These are phyloP conservation scores for Nepenthes alata DNA, from an alignment of 179 eudicot species.

Conservation along the genomic window DNA sequence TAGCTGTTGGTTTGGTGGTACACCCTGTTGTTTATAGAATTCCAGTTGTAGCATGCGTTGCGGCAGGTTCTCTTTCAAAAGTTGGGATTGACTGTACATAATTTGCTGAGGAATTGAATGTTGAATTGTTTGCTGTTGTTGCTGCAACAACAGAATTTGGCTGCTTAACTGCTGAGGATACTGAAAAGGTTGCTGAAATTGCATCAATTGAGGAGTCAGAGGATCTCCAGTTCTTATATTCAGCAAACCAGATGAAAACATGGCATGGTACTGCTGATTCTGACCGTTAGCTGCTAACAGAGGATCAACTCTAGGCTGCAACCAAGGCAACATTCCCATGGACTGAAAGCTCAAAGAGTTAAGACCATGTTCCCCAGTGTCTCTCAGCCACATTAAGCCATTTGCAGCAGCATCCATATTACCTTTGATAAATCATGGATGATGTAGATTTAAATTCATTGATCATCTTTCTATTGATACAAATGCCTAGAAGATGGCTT, in stretches of 20 bases:
- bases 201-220: constrained; percentile 61
- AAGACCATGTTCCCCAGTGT: constrained; percentile 63
- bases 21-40: constrained; percentile 21
- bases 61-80: not conserved
- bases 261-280: constrained; percentile 72
- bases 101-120: not conserved
- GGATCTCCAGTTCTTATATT: constrained; percentile 52
- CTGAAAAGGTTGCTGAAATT: constrained; percentile 71
- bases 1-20: too few relatives aligned
- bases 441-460: not conserved
- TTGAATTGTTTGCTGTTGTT: not conserved
- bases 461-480: not conserved
- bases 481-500: too few relatives aligned
- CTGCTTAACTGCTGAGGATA: constrained; percentile 52
- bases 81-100: not conserved
- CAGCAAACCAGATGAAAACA: constrained; percentile 69
- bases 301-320: constrained; percentile 67
- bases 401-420: constrained; percentile 53
- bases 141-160: constrained; percentile 46
- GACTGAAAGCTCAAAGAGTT: constrained; percentile 66
- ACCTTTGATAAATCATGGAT: constrained; percentile 32
- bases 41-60: not conserved
- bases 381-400: constrained; percentile 90
- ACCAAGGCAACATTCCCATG: constrained; percentile 71
- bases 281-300: constrained; percentile 27